Evolutionary conservation across 2,329 filamentous ascomycete genomes (phyloP).

Genomic region (Aschersonia sp.): DNA sequence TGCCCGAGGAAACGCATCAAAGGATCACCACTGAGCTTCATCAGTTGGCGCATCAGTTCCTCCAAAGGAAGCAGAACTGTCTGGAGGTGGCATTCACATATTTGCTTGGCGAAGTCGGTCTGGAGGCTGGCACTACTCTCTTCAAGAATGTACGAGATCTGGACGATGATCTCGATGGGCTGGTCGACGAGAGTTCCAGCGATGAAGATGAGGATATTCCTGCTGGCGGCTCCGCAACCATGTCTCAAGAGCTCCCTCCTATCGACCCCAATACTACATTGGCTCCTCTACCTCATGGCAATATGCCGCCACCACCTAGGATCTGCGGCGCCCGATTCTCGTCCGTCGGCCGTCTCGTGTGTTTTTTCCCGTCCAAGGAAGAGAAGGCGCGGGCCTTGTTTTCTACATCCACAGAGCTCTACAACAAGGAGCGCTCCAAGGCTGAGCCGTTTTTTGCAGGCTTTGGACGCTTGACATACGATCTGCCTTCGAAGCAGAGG

Average conservation of each 20-base stretch:
- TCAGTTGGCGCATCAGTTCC: slow-evolving; percentile 39
- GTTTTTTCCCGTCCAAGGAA: slow-evolving; percentile 57
- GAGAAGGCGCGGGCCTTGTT: slow-evolving; percentile 39
- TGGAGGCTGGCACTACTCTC: slow-evolving; percentile 44
- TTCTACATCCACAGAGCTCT: slow-evolving; percentile 28
- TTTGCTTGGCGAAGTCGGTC: slow-evolving; percentile 46
- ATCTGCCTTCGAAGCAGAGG: slow-evolving; percentile 31
- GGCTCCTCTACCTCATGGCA: slow-evolving; percentile 33
- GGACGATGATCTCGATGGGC: slow-evolving; percentile 39
- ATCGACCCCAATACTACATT: slow-evolving; percentile 38
- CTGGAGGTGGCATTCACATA: slow-evolving; percentile 49
- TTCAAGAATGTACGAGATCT: slow-evolving; percentile 52
- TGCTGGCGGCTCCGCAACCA: slow-evolving; percentile 36
- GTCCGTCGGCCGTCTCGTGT: slow-evolving; percentile 46
- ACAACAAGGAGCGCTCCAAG: slow-evolving; percentile 32
- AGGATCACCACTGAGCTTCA: slow-evolving; percentile 39
- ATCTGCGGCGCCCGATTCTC: slow-evolving; percentile 48
- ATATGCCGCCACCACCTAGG: slow-evolving; percentile 39
- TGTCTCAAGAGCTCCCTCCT: slow-evolving; percentile 48
- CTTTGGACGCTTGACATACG: slow-evolving; percentile 39
- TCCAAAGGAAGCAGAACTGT: slow-evolving; percentile 45
- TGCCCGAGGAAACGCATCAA: slow-evolving; percentile 39
- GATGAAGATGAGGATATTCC: slow-evolving; percentile 54
- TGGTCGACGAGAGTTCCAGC: slow-evolving; percentile 68
- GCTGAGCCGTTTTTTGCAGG: slow-evolving; percentile 42